Evolutionary conservation across 2,329 filamentous ascomycete genomes (phyloP).

Genomic region (Aspergillus eucalypticola): DNA sequence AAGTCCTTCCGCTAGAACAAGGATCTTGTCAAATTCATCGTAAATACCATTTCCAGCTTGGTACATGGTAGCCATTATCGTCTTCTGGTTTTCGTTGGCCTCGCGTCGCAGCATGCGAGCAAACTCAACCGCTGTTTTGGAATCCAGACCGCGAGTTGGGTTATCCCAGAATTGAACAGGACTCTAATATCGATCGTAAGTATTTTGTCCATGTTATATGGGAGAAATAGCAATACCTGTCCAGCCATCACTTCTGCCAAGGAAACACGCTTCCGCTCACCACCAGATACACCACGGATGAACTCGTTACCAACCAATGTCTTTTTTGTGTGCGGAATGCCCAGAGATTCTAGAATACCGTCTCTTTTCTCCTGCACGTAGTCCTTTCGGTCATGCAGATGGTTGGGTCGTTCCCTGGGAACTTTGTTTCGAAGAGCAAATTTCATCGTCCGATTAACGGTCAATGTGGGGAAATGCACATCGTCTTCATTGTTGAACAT

Average conservation of each 20-base stretch:
- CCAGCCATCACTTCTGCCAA: slow-evolving; percentile 61
- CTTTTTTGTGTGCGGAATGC: slow-evolving; percentile 54
- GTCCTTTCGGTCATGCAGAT: slow-evolving; percentile 25
- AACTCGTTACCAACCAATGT: slow-evolving; percentile 68
- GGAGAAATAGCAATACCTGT: slow-evolving; percentile 41
- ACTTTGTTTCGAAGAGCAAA: slow-evolving; percentile 64
- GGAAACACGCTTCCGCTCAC: slow-evolving; percentile 68
- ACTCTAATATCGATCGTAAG: slow-evolving; percentile 27
- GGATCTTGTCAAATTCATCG: slow-evolving; percentile 67
- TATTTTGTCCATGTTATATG: not conserved
- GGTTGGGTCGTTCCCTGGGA: slow-evolving; percentile 29
- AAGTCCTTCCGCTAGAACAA: slow-evolving; percentile 65
- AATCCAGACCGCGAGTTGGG: slow-evolving; percentile 64
- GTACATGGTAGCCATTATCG: slow-evolving; percentile 65
- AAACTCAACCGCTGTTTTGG: slow-evolving; percentile 63
- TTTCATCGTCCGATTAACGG: slow-evolving; percentile 70
- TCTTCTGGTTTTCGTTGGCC: slow-evolving; percentile 60
- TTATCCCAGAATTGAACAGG: slow-evolving; percentile 68
- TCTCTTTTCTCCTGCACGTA: slow-evolving; percentile 35
- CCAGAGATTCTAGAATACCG: slow-evolving; percentile 35
- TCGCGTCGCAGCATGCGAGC: slow-evolving; percentile 59
- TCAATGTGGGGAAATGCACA: slow-evolving; percentile 72
- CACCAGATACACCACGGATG: slow-evolving; percentile 66
- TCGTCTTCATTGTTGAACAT: slow-evolving; percentile 78
- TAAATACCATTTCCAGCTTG: slow-evolving; percentile 70